Evolutionary conservation across 768 basidiomycete species (phyloP), one percentile per base, ranked within the genome.

Genomic region (Gelatoporia subvermispora): DNA sequence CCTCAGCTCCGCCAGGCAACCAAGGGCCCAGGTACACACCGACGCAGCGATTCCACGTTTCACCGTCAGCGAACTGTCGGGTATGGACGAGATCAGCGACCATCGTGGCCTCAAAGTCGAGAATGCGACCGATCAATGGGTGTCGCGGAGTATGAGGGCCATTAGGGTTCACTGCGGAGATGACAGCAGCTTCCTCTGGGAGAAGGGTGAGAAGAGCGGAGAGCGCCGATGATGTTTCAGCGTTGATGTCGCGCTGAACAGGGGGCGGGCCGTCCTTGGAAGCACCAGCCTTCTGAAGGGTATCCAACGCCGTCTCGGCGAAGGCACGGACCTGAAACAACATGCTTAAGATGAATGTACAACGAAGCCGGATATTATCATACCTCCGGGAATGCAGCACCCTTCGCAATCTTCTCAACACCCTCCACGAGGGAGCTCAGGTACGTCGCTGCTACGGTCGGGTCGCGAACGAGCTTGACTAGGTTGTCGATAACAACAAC

Each of bases 401-500:
- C 80, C 47, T 82, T 82, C 11, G 88, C 88, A 56, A 97, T 92
- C 67, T 87, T 89, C 61, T 89, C 81, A 16, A 95, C 92, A 49
- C 94, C 93, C 28, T 90, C 87, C 3, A 95, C 85, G 36, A 98
- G 82, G 35, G 85, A 76, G 54, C 85, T 86, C 28, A 94, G 80
- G 67, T 97, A 93, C 28, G 78, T 77, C 3, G 93, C 94, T 43
- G 95, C 95, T 35, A 97, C 81, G 51, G 77, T 82, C 2, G 90
- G 87, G 60, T 94, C 82, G 54, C 95, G 87, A 36, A 98, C 95
- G 52, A 98, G 88, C 70, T 97, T 98, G 68, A 96, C 94, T 47
- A 98, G 76, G 69, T 98, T 97, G 62, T 95, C 93, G 51, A 93
- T 81, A 61, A 97, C 92, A 42, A 97, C 85, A 49, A 96, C 93